Conservation (phyloP, 1,284 basidiomycete genomes). For the Papiliotrema nemorosa region DNA sequence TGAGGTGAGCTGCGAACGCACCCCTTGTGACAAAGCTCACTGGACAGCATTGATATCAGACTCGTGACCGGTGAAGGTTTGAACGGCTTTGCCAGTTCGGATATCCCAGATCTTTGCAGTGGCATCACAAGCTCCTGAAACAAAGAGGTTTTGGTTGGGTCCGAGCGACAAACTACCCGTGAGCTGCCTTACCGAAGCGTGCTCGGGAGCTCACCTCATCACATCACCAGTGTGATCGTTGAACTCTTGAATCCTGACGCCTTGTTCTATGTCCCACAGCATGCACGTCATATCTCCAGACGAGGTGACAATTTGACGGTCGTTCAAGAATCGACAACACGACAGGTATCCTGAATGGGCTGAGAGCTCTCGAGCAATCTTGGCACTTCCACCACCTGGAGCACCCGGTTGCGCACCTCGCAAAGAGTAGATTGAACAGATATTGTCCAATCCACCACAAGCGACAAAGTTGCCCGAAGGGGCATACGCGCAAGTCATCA, state of each 20-base stretch:
- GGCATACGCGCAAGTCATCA: slow-evolving; percentile 99
- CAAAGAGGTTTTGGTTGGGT: slow-evolving; percentile 91
- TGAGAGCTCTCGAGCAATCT: slow-evolving; percentile 74
- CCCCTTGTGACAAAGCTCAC: slow-evolving; percentile 55
- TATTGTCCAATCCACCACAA: slow-evolving; percentile 98
- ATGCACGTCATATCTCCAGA: slow-evolving; percentile 99
- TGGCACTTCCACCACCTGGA: slow-evolving; percentile 48
- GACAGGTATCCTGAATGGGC: slow-evolving; percentile 96
- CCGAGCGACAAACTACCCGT: slow-evolving; percentile 78
- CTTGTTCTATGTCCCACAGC: slow-evolving; percentile 98
- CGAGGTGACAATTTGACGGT: slow-evolving; percentile 93
- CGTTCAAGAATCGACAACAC: slow-evolving; percentile 97
- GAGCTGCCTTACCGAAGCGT: background rate
- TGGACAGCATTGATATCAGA: slow-evolving; percentile 98
- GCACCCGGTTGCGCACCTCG: slow-evolving; percentile 51
- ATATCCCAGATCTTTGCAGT: slow-evolving; percentile 99
- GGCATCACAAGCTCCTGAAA: slow-evolving; percentile 97
- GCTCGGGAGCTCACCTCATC: slow-evolving; percentile 70
- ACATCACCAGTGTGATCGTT: slow-evolving; percentile 99
- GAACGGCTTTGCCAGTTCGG: slow-evolving; percentile 90
- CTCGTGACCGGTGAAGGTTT: slow-evolving; percentile 98
- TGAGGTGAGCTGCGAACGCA: slow-evolving; percentile 40
- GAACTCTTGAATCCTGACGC: slow-evolving; percentile 91
- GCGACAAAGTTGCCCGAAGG: slow-evolving; percentile 96
- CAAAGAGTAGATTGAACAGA: slow-evolving; percentile 92